Conservation (phyloP, 2,329 filamentous ascomycete genomes). For the Sporothrix humicola region DNA sequence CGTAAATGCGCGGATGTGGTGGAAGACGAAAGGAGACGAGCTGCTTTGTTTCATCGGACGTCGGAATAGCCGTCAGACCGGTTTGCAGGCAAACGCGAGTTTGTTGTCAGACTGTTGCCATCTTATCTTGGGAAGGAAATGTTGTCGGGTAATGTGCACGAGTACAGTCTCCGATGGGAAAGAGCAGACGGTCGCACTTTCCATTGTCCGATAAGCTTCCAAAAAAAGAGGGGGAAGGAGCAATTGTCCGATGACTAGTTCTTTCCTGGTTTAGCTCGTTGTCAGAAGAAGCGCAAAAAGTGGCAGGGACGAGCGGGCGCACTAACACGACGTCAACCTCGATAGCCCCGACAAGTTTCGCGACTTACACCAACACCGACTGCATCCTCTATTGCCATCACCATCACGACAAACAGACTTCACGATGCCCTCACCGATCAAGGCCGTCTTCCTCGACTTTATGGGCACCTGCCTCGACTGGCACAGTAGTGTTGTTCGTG, state of each 20-base stretch:
- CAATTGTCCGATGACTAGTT: background rate
- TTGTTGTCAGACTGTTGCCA: background rate
- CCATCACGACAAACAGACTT: background rate
- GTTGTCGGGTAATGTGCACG: background rate
- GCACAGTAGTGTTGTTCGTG: slow-evolving; percentile 51
- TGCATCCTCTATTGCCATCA: background rate
- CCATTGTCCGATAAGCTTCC: slow-evolving; percentile 4
- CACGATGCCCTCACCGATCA: slow-evolving; percentile 44
- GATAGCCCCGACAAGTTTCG: background rate
- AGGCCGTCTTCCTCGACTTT: slow-evolving; percentile 47
- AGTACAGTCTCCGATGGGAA: background rate
- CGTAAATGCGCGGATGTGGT: background rate
- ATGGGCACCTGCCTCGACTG: slow-evolving; percentile 65
- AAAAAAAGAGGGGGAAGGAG: background rate
- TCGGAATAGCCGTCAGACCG: background rate
- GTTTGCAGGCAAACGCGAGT: background rate
- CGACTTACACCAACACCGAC: background rate
- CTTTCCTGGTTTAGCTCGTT: background rate
- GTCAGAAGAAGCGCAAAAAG: background rate
- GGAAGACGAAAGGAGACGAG: background rate
- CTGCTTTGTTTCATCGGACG: background rate
- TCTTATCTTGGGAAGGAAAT: background rate
- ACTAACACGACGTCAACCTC: background rate
- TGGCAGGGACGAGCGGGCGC: background rate
- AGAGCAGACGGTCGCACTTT: background rate